These are phyloP conservation scores for Thyridium curvatum DNA, from an alignment of 2,329 filamentous ascomycete genomes.

Conservation along the genomic window DNA sequence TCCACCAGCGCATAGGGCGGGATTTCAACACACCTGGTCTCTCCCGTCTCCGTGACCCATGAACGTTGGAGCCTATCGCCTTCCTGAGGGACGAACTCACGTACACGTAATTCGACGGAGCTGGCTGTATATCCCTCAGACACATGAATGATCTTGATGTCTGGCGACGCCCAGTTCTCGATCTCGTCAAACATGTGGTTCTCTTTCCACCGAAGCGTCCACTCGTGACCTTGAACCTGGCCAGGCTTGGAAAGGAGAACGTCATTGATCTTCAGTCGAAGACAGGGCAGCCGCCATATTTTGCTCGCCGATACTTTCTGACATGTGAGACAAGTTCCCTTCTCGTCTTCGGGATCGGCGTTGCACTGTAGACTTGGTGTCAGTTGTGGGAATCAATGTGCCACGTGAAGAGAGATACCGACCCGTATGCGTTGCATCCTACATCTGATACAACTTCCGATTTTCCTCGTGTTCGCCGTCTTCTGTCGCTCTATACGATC, in stretches of 20 bases:
- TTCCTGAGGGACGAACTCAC: conserved; percentile 45
- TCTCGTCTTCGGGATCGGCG: conserved; percentile 38
- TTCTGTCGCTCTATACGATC: conserved; percentile 42
- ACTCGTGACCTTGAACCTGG: conserved; percentile 51
- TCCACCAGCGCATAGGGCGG: conserved; percentile 52
- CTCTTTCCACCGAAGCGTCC: conserved; percentile 53
- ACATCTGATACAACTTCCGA: conserved; percentile 54
- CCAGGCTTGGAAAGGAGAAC: conserved; percentile 52
- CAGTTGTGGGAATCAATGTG: background rate
- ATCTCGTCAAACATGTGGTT: conserved; percentile 46
- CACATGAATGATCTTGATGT: conserved; percentile 42
- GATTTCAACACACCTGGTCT: conserved; percentile 39
- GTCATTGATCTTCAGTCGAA: conserved; percentile 56
- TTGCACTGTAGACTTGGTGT: conserved; percentile 36
- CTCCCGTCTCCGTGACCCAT: conserved; percentile 41
- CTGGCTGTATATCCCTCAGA: conserved; percentile 48
- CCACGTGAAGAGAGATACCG: conserved; percentile 19
- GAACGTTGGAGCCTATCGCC: conserved; percentile 49
- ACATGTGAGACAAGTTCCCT: conserved; percentile 46
- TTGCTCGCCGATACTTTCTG: conserved; percentile 43
- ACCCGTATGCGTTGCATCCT: conserved; percentile 57
- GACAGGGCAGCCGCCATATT: conserved; percentile 47
- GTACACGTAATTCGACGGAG: conserved; percentile 42
- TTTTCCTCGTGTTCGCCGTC: conserved; percentile 51
- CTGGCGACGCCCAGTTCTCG: conserved; percentile 45